A percentile compares a stretch with the other conserved stretches of the same genome.
Evolutionary conservation across 192 early-diverging fungal species (phyloP).

Genomic region (Allomyces macrogynus): DNA sequence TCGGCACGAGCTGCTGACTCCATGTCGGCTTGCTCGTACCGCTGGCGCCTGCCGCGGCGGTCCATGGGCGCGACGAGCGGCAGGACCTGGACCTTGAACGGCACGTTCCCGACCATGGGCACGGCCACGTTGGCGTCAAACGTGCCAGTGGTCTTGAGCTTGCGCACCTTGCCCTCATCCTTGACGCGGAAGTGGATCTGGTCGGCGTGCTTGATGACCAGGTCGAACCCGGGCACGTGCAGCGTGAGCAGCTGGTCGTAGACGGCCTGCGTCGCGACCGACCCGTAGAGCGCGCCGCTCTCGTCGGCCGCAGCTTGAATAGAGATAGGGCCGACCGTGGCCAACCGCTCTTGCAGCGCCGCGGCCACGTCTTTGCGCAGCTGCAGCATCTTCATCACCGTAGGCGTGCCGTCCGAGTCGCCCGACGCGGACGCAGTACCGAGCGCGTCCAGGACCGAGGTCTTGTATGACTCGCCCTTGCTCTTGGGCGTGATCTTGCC

Average conservation of each 20-base stretch:
- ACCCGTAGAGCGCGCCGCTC: neutral
- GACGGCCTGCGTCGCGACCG: neutral
- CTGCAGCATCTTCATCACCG: neutral
- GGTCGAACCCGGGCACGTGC: neutral
- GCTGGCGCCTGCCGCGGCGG: too few species aligned
- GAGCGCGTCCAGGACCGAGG: neutral
- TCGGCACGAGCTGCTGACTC: too few species aligned
- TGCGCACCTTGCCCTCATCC: neutral
- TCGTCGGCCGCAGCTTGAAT: neutral
- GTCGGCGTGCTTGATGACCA: slow-evolving; percentile 1
- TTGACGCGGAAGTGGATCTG: neutral
- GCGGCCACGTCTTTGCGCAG: neutral
- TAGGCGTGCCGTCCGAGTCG: too few species aligned
- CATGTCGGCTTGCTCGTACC: too few species aligned
- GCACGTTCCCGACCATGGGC: neutral
- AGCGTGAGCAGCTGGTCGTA: neutral
- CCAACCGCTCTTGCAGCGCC: neutral
- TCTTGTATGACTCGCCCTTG: neutral
- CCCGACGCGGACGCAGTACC: neutral
- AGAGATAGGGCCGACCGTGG: neutral
- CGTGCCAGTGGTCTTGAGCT: neutral
- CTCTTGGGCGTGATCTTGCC: neutral
- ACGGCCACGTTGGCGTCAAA: neutral
- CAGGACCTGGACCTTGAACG: neutral
- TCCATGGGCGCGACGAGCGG: too few species aligned